Evolutionary conservation across 1,139 yeast species (phyloP).

Genomic region (Geotrichum klebahnii): DNA sequence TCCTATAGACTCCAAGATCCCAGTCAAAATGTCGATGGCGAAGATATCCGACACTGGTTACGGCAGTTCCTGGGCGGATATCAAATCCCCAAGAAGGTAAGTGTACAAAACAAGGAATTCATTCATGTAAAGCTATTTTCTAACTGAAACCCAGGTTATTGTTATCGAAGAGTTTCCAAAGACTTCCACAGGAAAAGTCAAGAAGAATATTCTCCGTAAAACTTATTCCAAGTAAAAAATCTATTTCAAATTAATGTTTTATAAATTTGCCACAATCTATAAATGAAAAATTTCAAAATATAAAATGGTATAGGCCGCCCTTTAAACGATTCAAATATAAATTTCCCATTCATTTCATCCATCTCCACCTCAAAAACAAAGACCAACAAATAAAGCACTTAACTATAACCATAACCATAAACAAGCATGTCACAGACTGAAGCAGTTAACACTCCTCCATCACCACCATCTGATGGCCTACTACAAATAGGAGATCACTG

Average conservation of each 20-base stretch:
- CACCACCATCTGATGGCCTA: slow-evolving; percentile 37
- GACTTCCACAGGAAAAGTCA: slow-evolving; percentile 41
- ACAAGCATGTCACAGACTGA: too few species aligned
- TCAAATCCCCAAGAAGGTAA: slow-evolving; percentile 37
- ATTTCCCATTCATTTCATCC: background rate
- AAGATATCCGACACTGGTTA: slow-evolving; percentile 31
- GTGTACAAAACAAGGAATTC: slow-evolving; percentile 34
- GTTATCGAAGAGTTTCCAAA: slow-evolving; percentile 37
- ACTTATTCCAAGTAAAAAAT: background rate
- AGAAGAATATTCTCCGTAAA: slow-evolving; percentile 34
- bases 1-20: slow-evolving; percentile 25
- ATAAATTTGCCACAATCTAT: background rate
- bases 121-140: background rate
- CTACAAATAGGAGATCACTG: slow-evolving; percentile 57
- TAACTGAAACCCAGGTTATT: slow-evolving; percentile 21
- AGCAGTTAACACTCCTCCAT: slow-evolving; percentile 8
- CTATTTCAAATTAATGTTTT: background rate
- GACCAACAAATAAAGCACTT: too few species aligned
- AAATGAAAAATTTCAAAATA: background rate
- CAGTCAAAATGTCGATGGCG: slow-evolving; percentile 23
- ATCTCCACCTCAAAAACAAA: background rate
- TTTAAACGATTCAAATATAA: too few species aligned
- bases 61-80: slow-evolving; percentile 36
- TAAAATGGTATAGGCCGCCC: too few species aligned
- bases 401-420: too few species aligned